These are phyloP conservation scores for Clathrus columnatus DNA, from an alignment of 768 basidiomycete species.

Conservation along the genomic window DNA sequence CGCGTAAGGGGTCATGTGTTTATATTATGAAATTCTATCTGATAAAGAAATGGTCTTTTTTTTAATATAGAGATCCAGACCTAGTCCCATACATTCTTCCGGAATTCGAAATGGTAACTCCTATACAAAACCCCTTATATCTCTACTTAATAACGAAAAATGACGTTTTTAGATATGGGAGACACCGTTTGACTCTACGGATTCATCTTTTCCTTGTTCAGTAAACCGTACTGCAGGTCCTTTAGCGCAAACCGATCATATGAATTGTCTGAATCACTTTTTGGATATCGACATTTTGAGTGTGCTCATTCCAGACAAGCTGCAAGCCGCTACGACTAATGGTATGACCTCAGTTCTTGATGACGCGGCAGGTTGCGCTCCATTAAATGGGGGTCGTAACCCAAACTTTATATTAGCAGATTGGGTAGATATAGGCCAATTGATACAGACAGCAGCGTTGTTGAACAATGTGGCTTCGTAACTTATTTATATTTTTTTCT, in stretches of 20 bases:
- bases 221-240: constrained; percentile 44
- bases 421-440: constrained; percentile 41
- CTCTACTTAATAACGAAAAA: neutral
- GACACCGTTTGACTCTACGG: constrained; percentile 43
- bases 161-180: constrained; percentile 65
- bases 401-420: constrained; percentile 49
- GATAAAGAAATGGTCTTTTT: too few relatives aligned
- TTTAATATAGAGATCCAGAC: neutral
- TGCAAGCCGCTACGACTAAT: constrained; percentile 23
- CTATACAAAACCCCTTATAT: neutral
- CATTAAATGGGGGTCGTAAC: constrained; percentile 34
- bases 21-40: neutral
- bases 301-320: constrained; percentile 23
- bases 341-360: constrained; percentile 27
- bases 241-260: constrained; percentile 39
- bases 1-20: neutral
- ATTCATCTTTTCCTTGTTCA: constrained; percentile 43
- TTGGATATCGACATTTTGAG: constrained; percentile 35
- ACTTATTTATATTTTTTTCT: too few relatives aligned
- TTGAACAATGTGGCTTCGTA: constrained; percentile 33
- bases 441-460: constrained; percentile 33
- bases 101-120: constrained; percentile 44
- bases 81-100: constrained; percentile 43
- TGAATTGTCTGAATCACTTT: constrained; percentile 53
- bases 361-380: constrained; percentile 35